Evolutionary conservation across 2,329 filamentous ascomycete species (phyloP).

Genomic region (Claviceps monticola): DNA sequence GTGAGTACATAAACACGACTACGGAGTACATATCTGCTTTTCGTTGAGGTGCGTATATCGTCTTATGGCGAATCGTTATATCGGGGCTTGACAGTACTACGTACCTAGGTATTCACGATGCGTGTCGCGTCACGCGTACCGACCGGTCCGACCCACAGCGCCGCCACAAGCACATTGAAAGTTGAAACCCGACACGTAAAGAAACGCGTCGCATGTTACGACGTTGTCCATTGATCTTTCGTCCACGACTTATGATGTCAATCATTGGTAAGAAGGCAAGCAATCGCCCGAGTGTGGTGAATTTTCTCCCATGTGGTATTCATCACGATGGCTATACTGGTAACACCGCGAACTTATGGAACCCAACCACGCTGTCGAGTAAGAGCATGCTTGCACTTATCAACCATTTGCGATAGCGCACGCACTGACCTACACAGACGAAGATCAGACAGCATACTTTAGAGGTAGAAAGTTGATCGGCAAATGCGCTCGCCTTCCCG

Average conservation of each 20-base stretch:
- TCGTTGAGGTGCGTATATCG: no score
- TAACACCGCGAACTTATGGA: conserved; percentile 55
- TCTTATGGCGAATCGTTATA: no score
- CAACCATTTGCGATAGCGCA: background rate
- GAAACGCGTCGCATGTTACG: background rate
- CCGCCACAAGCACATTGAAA: no score
- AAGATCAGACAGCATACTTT: conserved; percentile 48
- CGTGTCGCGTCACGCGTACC: no score
- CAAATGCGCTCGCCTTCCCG: conserved; percentile 49
- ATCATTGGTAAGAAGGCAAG: conserved; percentile 16
- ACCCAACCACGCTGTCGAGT: conserved; percentile 36
- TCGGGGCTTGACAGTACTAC: no score
- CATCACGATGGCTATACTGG: conserved; percentile 63
- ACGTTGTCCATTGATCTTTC: background rate
- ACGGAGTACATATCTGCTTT: no score
- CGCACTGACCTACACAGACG: conserved; percentile 24
- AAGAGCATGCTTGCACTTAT: conserved; percentile 11
- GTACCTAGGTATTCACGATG: no score
- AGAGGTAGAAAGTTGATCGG: conserved; percentile 69
- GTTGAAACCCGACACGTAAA: background rate
- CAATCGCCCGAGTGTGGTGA: conserved; percentile 35
- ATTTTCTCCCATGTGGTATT: conserved; percentile 70
- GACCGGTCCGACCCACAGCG: no score
- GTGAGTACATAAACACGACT: no score
- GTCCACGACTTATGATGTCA: conserved; percentile 25